These are phyloP conservation scores for Citrus cavaleriei DNA, from an alignment of 345 rosid species.

Conservation along the genomic window DNA sequence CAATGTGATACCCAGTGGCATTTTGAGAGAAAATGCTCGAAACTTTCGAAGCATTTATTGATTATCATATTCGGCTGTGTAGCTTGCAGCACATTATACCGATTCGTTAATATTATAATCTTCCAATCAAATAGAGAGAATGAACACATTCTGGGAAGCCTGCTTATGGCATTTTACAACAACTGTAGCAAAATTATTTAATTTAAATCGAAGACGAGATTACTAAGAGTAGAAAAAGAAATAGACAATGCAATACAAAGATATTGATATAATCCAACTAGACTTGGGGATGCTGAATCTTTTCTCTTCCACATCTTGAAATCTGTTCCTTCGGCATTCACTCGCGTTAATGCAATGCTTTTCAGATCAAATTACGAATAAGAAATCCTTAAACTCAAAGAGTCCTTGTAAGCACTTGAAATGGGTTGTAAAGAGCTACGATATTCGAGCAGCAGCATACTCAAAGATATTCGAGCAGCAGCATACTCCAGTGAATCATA, in stretches of 20 bases:
- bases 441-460: no score
- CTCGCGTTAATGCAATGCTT: conserved; percentile 56
- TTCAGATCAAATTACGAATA: conserved; percentile 60
- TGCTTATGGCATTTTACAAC: not conserved
- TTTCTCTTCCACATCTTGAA: conserved; percentile 60
- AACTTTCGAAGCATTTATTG: not conserved
- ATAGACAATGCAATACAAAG: not conserved
- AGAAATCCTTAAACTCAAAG: conserved; percentile 57
- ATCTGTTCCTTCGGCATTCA: conserved; percentile 68
- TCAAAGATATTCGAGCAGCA: no score
- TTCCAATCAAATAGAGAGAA: not conserved
- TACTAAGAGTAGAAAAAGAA: not conserved
- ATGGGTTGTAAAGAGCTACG: conserved; percentile 62
- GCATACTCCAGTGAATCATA: not conserved
- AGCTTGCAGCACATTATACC: not conserved
- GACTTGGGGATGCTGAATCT: no score
- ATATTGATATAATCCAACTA: not conserved
- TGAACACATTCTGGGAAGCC: not conserved
- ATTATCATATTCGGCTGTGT: not conserved
- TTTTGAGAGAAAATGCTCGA: not conserved
- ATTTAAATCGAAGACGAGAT: not conserved
- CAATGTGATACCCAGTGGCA: conserved; percentile 3
- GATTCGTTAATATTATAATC: not conserved
- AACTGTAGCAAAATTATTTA: not conserved
- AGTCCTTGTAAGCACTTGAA: conserved; percentile 51